phyloP scores from a whole-genome alignment of 257 asterid species.

The Capsicum pubescens region DNA sequence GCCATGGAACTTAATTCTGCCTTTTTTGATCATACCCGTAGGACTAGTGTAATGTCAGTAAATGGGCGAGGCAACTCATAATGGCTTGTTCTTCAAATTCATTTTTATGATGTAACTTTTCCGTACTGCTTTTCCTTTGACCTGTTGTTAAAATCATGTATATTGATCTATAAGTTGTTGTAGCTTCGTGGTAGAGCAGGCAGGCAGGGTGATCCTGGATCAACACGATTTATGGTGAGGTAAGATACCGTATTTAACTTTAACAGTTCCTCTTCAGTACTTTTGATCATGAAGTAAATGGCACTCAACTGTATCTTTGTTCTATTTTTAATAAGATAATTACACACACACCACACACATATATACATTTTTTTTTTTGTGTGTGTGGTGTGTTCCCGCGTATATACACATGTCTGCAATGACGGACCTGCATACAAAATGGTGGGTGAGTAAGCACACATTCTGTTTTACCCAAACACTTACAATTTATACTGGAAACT shows the following conservation, averaged over 20 bases:
- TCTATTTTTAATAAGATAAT: background rate
- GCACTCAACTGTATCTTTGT: conserved; percentile 11
- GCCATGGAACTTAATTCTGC: background rate
- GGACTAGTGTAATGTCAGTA: background rate
- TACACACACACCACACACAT: background rate
- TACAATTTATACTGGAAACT: background rate
- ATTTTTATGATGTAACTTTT: background rate
- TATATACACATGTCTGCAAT: background rate
- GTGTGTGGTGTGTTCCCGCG: background rate
- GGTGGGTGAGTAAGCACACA: background rate
- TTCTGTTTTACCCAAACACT: conserved; percentile 7
- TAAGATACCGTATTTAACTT: conserved; percentile 38
- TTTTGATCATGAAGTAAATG: background rate
- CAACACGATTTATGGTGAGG: conserved; percentile 99
- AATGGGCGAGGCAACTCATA: conserved; percentile 17
- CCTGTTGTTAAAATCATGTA: background rate
- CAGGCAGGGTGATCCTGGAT: conserved; percentile 99
- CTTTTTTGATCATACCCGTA: background rate
- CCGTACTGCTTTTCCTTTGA: conserved; percentile 22
- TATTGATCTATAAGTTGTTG: conserved; percentile 34
- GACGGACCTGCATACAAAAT: background rate
- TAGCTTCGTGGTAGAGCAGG: conserved; percentile 99
- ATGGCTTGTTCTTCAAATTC: conserved; percentile 14
- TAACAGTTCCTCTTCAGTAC: background rate
- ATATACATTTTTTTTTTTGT: background rate